These are phyloP conservation scores for Sclerotinia subarctica DNA, from an alignment of 2,329 filamentous ascomycete species.

Conservation along the genomic window DNA sequence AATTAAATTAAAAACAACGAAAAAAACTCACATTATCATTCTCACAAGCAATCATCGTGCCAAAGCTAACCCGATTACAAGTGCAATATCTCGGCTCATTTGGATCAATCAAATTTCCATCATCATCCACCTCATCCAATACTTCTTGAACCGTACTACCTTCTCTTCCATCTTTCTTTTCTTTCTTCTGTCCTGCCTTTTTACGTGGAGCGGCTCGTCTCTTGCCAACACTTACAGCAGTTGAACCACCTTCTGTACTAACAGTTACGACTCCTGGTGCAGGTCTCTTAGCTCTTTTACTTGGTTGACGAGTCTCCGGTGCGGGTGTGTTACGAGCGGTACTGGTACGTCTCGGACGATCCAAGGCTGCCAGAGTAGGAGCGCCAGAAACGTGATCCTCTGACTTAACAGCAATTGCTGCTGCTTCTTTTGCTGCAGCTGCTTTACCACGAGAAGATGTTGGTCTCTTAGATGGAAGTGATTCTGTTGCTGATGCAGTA, in stretches of 20 bases:
- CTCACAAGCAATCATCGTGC: slow-evolving; percentile 80
- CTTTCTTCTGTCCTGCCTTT: slow-evolving; percentile 52
- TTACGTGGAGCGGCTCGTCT: slow-evolving; percentile 67
- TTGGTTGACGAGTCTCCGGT: slow-evolving; percentile 45
- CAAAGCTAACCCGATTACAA: slow-evolving; percentile 77
- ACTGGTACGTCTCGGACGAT: slow-evolving; percentile 38
- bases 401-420: slow-evolving; percentile 22
- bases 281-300: slow-evolving; percentile 63
- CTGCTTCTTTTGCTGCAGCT: slow-evolving; percentile 32
- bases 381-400: slow-evolving; percentile 28
- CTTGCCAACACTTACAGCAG: slow-evolving; percentile 64
- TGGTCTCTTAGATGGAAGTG: slow-evolving; percentile 33
- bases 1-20: slow-evolving; percentile 10
- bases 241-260: slow-evolving; percentile 43
- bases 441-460: slow-evolving; percentile 38
- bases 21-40: slow-evolving; percentile 64
- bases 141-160: slow-evolving; percentile 47
- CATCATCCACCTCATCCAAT: slow-evolving; percentile 61
- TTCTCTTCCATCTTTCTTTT: slow-evolving; percentile 41
- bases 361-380: slow-evolving; percentile 28
- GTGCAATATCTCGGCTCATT: slow-evolving; percentile 74
- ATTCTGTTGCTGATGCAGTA: slow-evolving; percentile 23
- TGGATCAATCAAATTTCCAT: slow-evolving; percentile 68
- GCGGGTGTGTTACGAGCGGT: slow-evolving; percentile 43
- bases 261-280: slow-evolving; percentile 66